Evolutionary conservation across 2,329 filamentous ascomycete genomes (phyloP), one percentile per base, ranked within the genome.

Genomic region (Aaosphaeria pasadenensis): DNA sequence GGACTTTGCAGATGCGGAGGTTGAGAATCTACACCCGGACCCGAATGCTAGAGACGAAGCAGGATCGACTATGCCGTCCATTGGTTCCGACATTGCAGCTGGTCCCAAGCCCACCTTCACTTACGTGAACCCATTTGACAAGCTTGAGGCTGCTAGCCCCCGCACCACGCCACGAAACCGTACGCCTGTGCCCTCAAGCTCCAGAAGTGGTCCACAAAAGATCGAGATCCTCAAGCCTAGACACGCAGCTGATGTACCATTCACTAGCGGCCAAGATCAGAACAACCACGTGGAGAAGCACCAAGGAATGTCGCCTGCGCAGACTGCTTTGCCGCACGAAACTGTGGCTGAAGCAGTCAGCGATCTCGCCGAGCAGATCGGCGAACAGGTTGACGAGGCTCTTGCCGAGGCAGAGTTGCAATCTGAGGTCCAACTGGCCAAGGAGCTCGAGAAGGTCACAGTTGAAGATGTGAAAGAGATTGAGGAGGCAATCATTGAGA

Each of bases 61-160:
- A 41, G 43, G 51, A 29, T 64, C 63, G 28, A 62, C 67, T 7
- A 61, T 69, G 56, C 56, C 56, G 30, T 52, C 66, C 31, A 70
- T 71, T 44, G 67, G 69, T 60, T 50, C 66, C 64, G 33, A 77
- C 74, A 65, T 75, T 72, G 53, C 68, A 67, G 65, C 70, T 5
- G 62, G 64, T 39, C 70, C 67, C 39, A 68, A 71, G 41, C 55
- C 77, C 45, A 75, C 85, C 46, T 88, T 88, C 66, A 87, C 79
- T 30, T 88, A 88, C 69, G 78, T 84, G 58, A 89, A 89, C 58
- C 86, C 86, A 1, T 89, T 89, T 58, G 85, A 88, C 49, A 79
- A 86, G 60, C 73, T 89, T 52, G 80, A 83, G 48, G 83, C 84
- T 39, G 83, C 83, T 3, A 87, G 84, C 52, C 83, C 84, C 35